These are phyloP conservation scores for Paecilomyces fulvus DNA, from an alignment of 2,329 filamentous ascomycete species.

Conservation along the genomic window DNA sequence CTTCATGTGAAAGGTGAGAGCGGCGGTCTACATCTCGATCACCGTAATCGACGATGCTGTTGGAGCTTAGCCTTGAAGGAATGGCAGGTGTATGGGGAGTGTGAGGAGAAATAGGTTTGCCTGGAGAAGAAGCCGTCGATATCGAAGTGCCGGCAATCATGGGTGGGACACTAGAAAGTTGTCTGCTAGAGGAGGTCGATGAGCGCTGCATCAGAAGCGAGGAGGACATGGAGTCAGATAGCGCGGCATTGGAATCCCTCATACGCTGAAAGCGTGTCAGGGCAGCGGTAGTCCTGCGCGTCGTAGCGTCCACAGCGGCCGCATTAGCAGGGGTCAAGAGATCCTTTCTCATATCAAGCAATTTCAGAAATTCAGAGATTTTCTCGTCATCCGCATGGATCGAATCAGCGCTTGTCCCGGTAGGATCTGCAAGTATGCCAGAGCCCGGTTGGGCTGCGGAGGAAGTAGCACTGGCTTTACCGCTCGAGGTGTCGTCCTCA, in stretches of 20 bases:
- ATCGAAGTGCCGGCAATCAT: slow-evolving; percentile 59
- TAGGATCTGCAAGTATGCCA: slow-evolving; percentile 63
- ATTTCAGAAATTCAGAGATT: slow-evolving; percentile 85
- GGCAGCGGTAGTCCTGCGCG: slow-evolving; percentile 68
- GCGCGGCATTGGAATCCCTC: slow-evolving; percentile 76
- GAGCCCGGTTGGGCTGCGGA: slow-evolving; percentile 61
- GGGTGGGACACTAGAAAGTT: slow-evolving; percentile 56
- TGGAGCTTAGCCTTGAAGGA: slow-evolving; percentile 84
- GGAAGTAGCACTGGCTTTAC: slow-evolving; percentile 42
- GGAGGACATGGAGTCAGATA: slow-evolving; percentile 89
- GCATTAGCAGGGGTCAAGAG: slow-evolving; percentile 59
- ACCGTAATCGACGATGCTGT: slow-evolving; percentile 68
- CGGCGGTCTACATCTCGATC: slow-evolving; percentile 28
- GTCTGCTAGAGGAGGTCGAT: slow-evolving; percentile 67
- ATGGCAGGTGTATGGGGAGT: slow-evolving; percentile 91
- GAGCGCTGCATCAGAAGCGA: slow-evolving; percentile 79
- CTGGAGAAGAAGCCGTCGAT: slow-evolving; percentile 80
- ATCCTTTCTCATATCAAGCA: slow-evolving; percentile 80
- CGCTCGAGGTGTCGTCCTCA: slow-evolving; percentile 53
- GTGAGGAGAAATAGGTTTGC: slow-evolving; percentile 80
- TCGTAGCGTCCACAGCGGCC: slow-evolving; percentile 54
- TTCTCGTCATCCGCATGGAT: slow-evolving; percentile 80
- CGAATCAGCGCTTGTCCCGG: slow-evolving; percentile 54
- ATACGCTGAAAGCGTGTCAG: slow-evolving; percentile 80
- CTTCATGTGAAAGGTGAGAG: slow-evolving; percentile 18